Conservation (phyloP, 345 rosid species). For the Combretum micranthum region DNA sequence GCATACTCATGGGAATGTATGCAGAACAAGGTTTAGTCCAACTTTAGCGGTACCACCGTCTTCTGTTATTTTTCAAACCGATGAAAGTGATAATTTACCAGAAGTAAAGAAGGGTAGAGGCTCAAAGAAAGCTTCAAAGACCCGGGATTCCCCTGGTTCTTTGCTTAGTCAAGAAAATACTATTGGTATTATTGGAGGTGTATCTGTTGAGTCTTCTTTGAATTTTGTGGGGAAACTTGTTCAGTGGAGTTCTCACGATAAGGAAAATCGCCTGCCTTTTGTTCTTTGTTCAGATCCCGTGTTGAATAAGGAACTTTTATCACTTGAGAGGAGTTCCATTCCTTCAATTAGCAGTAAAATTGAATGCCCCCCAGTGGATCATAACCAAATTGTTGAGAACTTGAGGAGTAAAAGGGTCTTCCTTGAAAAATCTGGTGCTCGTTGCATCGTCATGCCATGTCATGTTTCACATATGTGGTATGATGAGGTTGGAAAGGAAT, state of each 20-base stretch:
- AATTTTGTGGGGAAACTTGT: conserved; percentile 52
- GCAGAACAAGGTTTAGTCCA: conserved; percentile 31
- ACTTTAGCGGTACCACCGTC: conserved; percentile 44
- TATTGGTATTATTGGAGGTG: conserved; percentile 72
- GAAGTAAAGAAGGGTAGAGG: conserved; percentile 35
- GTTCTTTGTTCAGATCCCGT: conserved; percentile 69
- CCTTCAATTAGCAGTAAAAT: conserved; percentile 28
- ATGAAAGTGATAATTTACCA: conserved; percentile 42
- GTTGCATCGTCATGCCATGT: conserved; percentile 45
- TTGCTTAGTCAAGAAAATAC: conserved; percentile 45
- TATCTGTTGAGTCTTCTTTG: conserved; percentile 43
- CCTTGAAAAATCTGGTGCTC: conserved; percentile 43
- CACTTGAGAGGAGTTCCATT: conserved; percentile 36
- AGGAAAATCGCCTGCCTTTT: conserved; percentile 43
- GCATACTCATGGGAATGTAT: conserved; percentile 17
- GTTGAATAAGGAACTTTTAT: conserved; percentile 43
- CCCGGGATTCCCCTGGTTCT: conserved; percentile 18
- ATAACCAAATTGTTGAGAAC: conserved; percentile 23
- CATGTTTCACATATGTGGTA: conserved; percentile 45
- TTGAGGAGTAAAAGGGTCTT: conserved; percentile 27
- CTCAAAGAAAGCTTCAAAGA: conserved; percentile 16
- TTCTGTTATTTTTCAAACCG: conserved; percentile 42
- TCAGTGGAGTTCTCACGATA: conserved; percentile 40
- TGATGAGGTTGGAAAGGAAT: conserved; percentile 25
- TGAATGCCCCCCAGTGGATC: conserved; percentile 25